Percentiles rank a stretch among this genome's conserved stretches.
Evolutionary conservation across 2,329 filamentous ascomycete genomes (phyloP).

Genomic region (Byssochlamys sp.): DNA sequence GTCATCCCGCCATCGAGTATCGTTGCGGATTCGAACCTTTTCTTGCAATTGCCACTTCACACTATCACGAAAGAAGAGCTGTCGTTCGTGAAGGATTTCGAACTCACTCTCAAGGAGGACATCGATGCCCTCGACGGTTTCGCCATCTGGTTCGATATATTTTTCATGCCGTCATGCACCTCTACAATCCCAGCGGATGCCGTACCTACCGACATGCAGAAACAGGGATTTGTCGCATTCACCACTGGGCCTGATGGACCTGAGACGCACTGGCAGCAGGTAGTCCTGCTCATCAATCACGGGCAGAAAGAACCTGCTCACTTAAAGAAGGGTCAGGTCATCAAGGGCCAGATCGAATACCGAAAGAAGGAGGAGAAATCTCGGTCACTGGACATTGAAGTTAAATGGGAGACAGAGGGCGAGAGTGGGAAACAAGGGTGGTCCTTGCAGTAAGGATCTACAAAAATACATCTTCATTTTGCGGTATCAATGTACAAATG

Average conservation of each 20-base stretch:
- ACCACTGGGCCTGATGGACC: conserved; percentile 71
- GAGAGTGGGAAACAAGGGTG: conserved; percentile 34
- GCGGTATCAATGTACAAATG: conserved; percentile 3
- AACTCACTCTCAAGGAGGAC: conserved; percentile 51
- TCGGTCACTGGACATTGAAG: conserved; percentile 56
- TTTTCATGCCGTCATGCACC: conserved; percentile 61
- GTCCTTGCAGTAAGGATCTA: conserved; percentile 26
- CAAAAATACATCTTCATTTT: not conserved
- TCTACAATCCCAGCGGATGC: conserved; percentile 46
- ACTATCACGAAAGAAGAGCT: conserved; percentile 62
- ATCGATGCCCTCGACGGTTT: conserved; percentile 72
- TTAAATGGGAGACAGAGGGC: conserved; percentile 50
- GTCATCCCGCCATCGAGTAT: conserved; percentile 52
- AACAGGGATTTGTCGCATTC: conserved; percentile 61
- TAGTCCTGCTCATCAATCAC: conserved; percentile 60
- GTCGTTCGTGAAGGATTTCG: conserved; percentile 61
- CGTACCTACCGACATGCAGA: conserved; percentile 51
- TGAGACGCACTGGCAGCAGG: conserved; percentile 86
- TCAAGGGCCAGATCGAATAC: conserved; percentile 63
- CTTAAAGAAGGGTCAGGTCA: conserved; percentile 45
- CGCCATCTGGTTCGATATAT: conserved; percentile 87
- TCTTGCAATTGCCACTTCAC: conserved; percentile 69
- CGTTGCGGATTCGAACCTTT: conserved; percentile 49
- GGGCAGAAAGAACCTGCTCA: conserved; percentile 38
- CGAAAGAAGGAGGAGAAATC: conserved; percentile 59